These are phyloP conservation scores for Lipomyces spencermartinsiae DNA, from an alignment of 805 yeast genomes.

Conservation along the genomic window DNA sequence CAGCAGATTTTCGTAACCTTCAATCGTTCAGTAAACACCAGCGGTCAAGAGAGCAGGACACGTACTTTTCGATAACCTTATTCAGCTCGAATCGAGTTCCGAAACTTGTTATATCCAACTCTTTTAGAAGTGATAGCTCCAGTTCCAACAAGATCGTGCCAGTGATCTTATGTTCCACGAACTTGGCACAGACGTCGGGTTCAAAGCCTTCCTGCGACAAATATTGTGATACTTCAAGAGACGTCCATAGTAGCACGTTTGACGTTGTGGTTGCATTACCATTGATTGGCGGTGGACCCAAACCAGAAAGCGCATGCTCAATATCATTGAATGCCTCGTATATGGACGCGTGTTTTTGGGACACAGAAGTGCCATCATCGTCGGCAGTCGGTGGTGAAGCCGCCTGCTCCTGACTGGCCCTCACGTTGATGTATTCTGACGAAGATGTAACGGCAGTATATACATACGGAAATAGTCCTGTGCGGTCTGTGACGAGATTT, in stretches of 20 bases:
- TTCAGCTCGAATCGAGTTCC: slow-evolving; percentile 94
- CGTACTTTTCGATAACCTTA: slow-evolving; percentile 76
- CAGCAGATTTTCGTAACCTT: slow-evolving; percentile 15
- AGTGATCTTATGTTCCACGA: slow-evolving; percentile 84
- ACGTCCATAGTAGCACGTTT: slow-evolving; percentile 66
- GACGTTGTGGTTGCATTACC: slow-evolving; percentile 16
- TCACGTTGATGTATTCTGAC: neutral
- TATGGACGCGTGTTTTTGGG: slow-evolving; percentile 28
- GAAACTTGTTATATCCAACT: slow-evolving; percentile 87
- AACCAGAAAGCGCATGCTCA: slow-evolving; percentile 49
- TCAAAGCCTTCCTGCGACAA: slow-evolving; percentile 79
- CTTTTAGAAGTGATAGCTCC: slow-evolving; percentile 85
- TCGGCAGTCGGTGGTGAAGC: neutral
- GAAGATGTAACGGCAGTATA: slow-evolving; percentile 63
- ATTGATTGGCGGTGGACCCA: slow-evolving; percentile 34
- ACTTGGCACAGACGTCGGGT: slow-evolving; percentile 72
- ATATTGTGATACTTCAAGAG: slow-evolving; percentile 82
- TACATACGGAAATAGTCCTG: slow-evolving; percentile 89
- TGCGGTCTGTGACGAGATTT: slow-evolving; percentile 70
- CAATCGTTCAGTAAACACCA: neutral
- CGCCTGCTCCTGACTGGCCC: neutral
- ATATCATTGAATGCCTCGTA: slow-evolving; percentile 46
- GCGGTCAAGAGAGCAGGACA: neutral
- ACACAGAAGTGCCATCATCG: slow-evolving; percentile 1
- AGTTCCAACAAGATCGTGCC: slow-evolving; percentile 85